Evolutionary conservation across 495 filamentous ascomycete species (phyloP), one percentile per base, ranked within the genome.

Genomic region (Penicillium dipodomyicola): DNA sequence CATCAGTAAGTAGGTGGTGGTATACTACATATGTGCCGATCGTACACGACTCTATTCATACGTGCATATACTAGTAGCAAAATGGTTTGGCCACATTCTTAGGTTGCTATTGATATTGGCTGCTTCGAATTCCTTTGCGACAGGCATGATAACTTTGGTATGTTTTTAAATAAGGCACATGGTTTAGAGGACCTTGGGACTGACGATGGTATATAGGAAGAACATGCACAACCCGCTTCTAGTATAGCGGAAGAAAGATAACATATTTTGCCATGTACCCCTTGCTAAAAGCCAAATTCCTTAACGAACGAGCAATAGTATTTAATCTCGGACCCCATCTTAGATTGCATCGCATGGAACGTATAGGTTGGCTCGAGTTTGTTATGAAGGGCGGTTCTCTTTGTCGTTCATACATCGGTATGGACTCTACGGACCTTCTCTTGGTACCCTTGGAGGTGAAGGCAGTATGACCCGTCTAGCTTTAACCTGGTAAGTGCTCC

Each of bases 61-160:
- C 29, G 9, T 48, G 7, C 6, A 3, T 17, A 39, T 6, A 20
- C 9, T 8, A 39, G 35, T 39, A 39, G n/a, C 15, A 39, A n/a
- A 39, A n/a, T 6, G 1, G n/a, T 39, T 39, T 9, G 15, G 35
- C 7, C 35, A 39, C 15, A 29, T 15, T 27, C 23, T 23, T 20
- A 23, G 5, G 27, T 46, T 17, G 7, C 22, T 25, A n/a, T 73
- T 58, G 17, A 75, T 76, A 61, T 91, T 92, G 42, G 80, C 68
- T 0, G 65, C 59, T 58, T 73, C 70, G 47, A 71, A 49, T 57
- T 76, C 70, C 48, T 63, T 30, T 40, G 71, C 71, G 46, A 70
- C 65, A 33, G 68, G 67, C 72, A 73, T 74, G n/a, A 14, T 56
- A 49, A 40, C 40, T 39, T 44, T 48, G n/a, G 12, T 30, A 17